phyloP scores from a whole-genome alignment of 2,329 filamentous ascomycete species.

The Pseudopyricularia javanii region DNA sequence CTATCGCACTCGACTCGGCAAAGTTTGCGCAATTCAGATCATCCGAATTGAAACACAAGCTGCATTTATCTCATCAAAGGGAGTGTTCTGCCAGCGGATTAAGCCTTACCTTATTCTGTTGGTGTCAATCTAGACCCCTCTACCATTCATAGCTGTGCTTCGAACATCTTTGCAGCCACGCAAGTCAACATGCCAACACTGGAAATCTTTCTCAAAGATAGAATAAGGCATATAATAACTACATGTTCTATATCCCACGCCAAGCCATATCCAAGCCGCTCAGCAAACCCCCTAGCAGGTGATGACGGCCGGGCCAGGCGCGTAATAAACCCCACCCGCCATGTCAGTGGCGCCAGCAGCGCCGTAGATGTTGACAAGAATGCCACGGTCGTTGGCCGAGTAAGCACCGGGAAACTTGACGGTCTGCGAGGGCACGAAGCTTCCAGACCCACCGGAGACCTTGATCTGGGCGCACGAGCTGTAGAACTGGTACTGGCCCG shows the following conservation, averaged over 20 bases:
- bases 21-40: no score
- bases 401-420: constrained; percentile 34
- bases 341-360: constrained; percentile 26
- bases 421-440: constrained; percentile 20
- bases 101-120: no score
- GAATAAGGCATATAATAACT: no score
- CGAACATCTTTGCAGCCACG: no score
- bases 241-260: neutral
- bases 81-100: no score
- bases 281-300: constrained; percentile 12
- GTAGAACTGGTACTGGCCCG: constrained; percentile 7
- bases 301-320: constrained; percentile 22
- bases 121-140: no score
- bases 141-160: no score
- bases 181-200: no score
- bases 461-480: constrained; percentile 18
- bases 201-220: no score
- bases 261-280: neutral
- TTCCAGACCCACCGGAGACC: constrained; percentile 22
- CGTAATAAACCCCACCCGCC: constrained; percentile 20
- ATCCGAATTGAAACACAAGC: no score
- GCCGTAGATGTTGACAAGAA: constrained; percentile 35
- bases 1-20: no score
- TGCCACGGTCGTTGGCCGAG: constrained; percentile 27
- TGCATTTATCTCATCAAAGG: no score